Evolutionary conservation across 1,139 yeast species (phyloP).

Genomic region (Hansenula sp.): DNA sequence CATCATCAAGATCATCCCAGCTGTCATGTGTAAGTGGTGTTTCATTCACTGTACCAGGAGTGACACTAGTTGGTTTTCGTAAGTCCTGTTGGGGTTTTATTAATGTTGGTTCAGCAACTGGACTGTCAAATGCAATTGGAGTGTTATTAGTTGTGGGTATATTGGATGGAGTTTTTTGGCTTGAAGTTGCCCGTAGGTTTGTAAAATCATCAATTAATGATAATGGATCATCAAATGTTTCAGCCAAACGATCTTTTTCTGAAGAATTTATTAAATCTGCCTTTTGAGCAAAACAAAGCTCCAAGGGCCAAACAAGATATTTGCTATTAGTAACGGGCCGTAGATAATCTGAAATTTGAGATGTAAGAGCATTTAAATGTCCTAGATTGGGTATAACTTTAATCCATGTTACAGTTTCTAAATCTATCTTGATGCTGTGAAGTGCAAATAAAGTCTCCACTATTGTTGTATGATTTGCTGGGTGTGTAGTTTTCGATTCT

Average conservation of each 20-base stretch:
- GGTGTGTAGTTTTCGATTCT: conserved; percentile 41
- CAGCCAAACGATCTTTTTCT: conserved; percentile 1
- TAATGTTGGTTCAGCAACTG: conserved; percentile 4
- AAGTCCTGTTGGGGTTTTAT: conserved; percentile 3
- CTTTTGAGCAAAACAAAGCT: conserved; percentile 55
- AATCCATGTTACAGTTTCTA: conserved; percentile 42
- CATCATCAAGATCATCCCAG: conserved; percentile 38
- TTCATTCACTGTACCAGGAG: conserved; percentile 2
- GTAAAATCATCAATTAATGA: conserved; percentile 33
- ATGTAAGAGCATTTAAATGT: conserved; percentile 65
- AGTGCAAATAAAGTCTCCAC: conserved; percentile 45
- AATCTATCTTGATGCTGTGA: conserved; percentile 43
- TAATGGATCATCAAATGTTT: conserved; percentile 25
- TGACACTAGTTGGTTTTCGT: conserved; percentile 21
- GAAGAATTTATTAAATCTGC: conserved; percentile 23
- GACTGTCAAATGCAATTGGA: conserved; percentile 8
- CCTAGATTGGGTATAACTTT: conserved; percentile 62
- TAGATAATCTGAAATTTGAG: conserved; percentile 51
- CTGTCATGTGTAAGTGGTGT: conserved; percentile 12
- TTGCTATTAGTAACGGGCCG: conserved; percentile 51
- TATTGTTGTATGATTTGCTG: conserved; percentile 46
- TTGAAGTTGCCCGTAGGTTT: conserved; percentile 31
- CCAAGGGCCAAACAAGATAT: conserved; percentile 68
- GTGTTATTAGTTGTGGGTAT: conserved; percentile 19
- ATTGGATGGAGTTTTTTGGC: conserved; percentile 27